Base-by-base conservation (phyloP, 1,139 yeast species). In the Suhomyces choctaworum region DNA sequence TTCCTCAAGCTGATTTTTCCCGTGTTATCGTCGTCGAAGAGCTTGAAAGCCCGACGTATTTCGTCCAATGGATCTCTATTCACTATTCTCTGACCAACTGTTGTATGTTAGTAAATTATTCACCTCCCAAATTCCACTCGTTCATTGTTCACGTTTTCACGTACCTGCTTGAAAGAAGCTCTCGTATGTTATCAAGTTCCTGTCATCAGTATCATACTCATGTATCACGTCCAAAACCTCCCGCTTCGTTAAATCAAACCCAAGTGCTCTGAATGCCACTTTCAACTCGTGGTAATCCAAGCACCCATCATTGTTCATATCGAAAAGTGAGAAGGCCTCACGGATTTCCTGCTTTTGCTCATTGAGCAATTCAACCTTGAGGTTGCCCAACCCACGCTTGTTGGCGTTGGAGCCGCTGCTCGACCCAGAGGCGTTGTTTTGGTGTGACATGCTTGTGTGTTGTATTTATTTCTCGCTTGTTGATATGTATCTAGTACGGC, bases 11-110 rank as follows among this genome's bases (percentile, higher is more conserved):
- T 73, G 46, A 94, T 92, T 57, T 82, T 84, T 0, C 98, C 97
- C 0, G 94, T 87, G 31, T 73, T 73, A 48, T 89, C 97, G 39
- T 85, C 92, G 50, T 92, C 97, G 62, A 94, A 92, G 32, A 94
- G 69, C 50, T 76, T 78, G 68, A 94, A 94, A 0, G 98, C 98
- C 31, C 97, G 70, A 45, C 80, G 77, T 23, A 94, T 84, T 58
- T 94, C 98, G 36, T 92, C 98, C 42, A 87, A 59, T 2, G 98
- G 98, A 55, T 94, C 97, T 51, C 98, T 71, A 35, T 84, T 82
- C 19, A 85, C 64, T 16, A 90, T 84, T 64, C 75, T 81, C 40
- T 78, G 84, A 1, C 94, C 87, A 62, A 88, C 89, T 61, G n/a
- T n/a, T n/a, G 59, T 6, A 47, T 30, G 69, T 62, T 62, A 64